A percentile compares a stretch with the other conserved stretches of the same genome.
phyloP scores from a whole-genome alignment of 805 yeast species.

The Metschnikowia gelsemii region DNA sequence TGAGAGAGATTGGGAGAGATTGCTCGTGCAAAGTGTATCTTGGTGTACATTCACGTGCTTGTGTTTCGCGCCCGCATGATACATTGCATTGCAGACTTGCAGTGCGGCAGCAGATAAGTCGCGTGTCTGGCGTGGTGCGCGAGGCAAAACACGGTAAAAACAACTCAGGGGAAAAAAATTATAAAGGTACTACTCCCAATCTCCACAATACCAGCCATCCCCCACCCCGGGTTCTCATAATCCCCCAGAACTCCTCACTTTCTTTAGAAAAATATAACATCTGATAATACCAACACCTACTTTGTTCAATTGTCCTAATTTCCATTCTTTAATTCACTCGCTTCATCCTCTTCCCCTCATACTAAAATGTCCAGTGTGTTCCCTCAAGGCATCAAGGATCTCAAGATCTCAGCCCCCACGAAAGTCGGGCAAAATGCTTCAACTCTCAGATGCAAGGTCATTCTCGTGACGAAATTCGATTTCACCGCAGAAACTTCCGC shows the following conservation, averaged over 20 bases:
- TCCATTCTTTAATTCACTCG: neutral
- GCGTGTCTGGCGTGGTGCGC: constrained; percentile 13
- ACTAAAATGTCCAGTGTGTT: constrained; percentile 15
- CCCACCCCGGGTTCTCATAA: neutral
- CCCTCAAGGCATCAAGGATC: constrained; percentile 19
- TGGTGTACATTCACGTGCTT: neutral
- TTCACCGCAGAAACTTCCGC: constrained; percentile 43
- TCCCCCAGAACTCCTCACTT: too few relatives aligned
- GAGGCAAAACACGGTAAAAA: constrained; percentile 10
- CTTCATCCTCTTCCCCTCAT: neutral
- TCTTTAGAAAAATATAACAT: neutral
- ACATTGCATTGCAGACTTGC: too few relatives aligned
- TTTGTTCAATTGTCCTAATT: too few relatives aligned
- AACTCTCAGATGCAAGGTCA: constrained; percentile 30
- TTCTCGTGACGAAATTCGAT: constrained; percentile 47
- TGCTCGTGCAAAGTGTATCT: too few relatives aligned
- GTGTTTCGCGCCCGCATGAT: neutral
- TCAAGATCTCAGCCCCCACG: constrained; percentile 24
- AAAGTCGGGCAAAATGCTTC: constrained; percentile 15
- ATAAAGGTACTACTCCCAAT: too few relatives aligned
- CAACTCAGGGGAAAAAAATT: constrained; percentile 6
- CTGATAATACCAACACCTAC: too few relatives aligned
- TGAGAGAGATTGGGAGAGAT: too few relatives aligned
- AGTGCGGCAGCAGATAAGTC: constrained; percentile 5
- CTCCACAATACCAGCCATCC: too few relatives aligned